A percentile compares a stretch with the other conserved stretches of the same genome.
These are phyloP conservation scores for Ilyonectria robusta DNA, from an alignment of 2,329 filamentous ascomycete species.

Conservation along the genomic window DNA sequence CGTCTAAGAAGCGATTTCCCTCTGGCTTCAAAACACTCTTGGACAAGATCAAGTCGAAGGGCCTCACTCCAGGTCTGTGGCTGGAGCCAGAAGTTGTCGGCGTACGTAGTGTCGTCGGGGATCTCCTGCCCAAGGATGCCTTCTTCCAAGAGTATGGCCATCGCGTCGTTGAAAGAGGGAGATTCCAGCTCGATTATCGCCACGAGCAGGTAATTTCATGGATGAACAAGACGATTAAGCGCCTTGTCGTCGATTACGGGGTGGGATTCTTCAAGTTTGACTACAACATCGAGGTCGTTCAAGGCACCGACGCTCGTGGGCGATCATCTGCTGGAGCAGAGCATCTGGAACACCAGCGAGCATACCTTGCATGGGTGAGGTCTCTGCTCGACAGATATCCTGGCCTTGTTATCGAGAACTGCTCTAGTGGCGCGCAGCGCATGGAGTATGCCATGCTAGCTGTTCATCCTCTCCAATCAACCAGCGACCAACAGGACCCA, in stretches of 20 bases:
- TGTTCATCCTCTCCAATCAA: constrained; percentile 51
- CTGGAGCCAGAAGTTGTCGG: constrained; percentile 55
- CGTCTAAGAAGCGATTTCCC: constrained; percentile 50
- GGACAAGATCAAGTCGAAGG: constrained; percentile 42
- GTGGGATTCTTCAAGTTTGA: constrained; percentile 55
- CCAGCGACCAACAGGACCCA: constrained; percentile 55
- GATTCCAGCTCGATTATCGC: constrained; percentile 53
- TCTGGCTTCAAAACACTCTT: constrained; percentile 48
- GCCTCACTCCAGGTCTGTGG: constrained; percentile 52
- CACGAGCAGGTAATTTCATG: constrained; percentile 43
- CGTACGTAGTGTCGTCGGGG: constrained; percentile 20
- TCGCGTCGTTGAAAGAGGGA: constrained; percentile 50
- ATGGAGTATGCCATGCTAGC: constrained; percentile 55
- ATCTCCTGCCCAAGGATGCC: constrained; percentile 18
- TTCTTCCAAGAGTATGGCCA: constrained; percentile 52
- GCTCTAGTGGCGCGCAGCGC: constrained; percentile 53
- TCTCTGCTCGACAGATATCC: constrained; percentile 46
- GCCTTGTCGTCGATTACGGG: constrained; percentile 45
- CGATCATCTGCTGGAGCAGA: constrained; percentile 42
- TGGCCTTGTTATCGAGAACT: constrained; percentile 53
- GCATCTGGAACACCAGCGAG: constrained; percentile 50
- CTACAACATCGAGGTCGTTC: constrained; percentile 54
- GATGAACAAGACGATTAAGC: constrained; percentile 46
- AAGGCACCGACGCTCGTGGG: constrained; percentile 49
- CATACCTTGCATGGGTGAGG: constrained; percentile 52